Evolutionary conservation across 1,284 basidiomycete species (phyloP).

Genomic region (Puccinia novopanici): DNA sequence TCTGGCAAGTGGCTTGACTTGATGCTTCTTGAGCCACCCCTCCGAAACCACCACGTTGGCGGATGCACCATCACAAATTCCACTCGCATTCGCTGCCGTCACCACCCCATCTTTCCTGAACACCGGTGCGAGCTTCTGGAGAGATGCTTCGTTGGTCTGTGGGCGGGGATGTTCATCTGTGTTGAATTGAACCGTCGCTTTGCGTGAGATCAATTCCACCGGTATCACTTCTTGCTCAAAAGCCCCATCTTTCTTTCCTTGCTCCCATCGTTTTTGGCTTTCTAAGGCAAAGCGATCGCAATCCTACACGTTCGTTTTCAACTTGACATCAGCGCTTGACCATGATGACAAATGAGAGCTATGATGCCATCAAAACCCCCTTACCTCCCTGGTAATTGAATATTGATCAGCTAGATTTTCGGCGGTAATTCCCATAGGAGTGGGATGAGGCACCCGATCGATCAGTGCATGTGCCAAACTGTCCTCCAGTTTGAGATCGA

Average conservation of each 20-base stretch:
- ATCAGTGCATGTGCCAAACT: slow-evolving; percentile 63
- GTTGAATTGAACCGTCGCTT: slow-evolving; percentile 56
- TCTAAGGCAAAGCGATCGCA: slow-evolving; percentile 67
- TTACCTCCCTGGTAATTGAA: slow-evolving; percentile 72
- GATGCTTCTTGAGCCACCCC: neutral
- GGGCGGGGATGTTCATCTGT: slow-evolving; percentile 66
- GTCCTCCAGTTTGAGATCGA: slow-evolving; percentile 65
- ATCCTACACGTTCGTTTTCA: slow-evolving; percentile 58
- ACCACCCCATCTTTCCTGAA: slow-evolving; percentile 88
- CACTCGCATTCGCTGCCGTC: slow-evolving; percentile 94
- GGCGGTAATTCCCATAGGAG: slow-evolving; percentile 67
- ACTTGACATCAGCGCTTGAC: neutral
- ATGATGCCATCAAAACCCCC: neutral
- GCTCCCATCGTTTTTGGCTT: slow-evolving; percentile 59
- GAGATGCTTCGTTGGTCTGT: slow-evolving; percentile 87
- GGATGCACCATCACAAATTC: slow-evolving; percentile 94
- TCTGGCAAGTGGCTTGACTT: slow-evolving; percentile 80
- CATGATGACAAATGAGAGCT: neutral
- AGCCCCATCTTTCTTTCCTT: slow-evolving; percentile 61
- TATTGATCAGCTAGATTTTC: slow-evolving; percentile 83
- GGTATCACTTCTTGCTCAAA: slow-evolving; percentile 61
- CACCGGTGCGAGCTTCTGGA: slow-evolving; percentile 79
- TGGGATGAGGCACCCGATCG: slow-evolving; percentile 63
- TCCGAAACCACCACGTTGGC: slow-evolving; percentile 91
- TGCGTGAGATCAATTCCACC: slow-evolving; percentile 56